Evolutionary conservation across 768 basidiomycete genomes (phyloP), one percentile per base, ranked within the genome.

Genomic region (Russula compacta): DNA sequence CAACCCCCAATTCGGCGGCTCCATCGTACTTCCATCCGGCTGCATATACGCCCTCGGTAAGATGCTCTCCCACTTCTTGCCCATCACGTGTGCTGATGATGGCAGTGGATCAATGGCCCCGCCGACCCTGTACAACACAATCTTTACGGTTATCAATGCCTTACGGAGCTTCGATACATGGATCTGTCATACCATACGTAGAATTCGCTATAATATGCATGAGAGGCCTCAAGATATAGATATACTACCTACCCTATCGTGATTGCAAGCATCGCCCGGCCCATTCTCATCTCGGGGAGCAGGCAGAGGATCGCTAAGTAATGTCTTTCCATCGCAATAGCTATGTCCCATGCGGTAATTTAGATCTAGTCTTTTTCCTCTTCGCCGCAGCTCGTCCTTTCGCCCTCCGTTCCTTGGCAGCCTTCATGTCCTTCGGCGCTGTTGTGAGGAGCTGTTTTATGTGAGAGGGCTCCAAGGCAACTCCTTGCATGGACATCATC

Each of bases 371-470:
- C 36, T 60, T 69, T 39, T 64, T 67, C 29, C 67, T 71, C 60
- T 78, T 87, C 1, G 82, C 81, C 39, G 73, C 76, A 12, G 73
- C 71, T 62, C 77, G 82, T 19, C 78, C 83, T 67, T 75, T 74
- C 40, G 71, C 69, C 59, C 89, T 78, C 54, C 74, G 69, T 58
- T 82, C 79, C 68, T 86, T 91, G 36, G 84, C 83, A 36, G 74
- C 78, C 68, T 80, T 87, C 81, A 91, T 87, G 67, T 93, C 87
- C 67, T 81, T 84, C 1, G 92, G 92, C 4, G 84, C 82, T 33
- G 84, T 83, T 2, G 92, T 94, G 17, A 80, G 79, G 21, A 92
- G 70, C 65, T 92, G 89, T 68, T 93, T 95, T 65, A 92, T 78
- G 68, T 91, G 86, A 0, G 90, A 91, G 2, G 86, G 83, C 44